A percentile compares a stretch with the other conserved stretches of the same genome.
Conservation (phyloP, 2,329 filamentous ascomycete species). For the Lasiodiplodia hormozganensis region DNA sequence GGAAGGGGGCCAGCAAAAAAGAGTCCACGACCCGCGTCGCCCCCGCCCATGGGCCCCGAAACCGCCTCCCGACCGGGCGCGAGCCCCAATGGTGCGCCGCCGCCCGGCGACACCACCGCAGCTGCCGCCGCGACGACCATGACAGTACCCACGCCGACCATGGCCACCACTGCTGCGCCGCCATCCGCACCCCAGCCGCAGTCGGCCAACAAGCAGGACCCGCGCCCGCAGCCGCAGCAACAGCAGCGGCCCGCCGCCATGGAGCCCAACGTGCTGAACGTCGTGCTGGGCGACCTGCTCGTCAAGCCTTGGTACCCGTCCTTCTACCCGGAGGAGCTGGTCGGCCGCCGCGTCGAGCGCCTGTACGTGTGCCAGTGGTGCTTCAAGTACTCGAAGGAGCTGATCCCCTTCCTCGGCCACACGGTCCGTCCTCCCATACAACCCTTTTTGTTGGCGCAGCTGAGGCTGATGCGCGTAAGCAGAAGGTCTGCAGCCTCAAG, state of each 20-base stretch:
- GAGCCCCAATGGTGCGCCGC: constrained; percentile 24
- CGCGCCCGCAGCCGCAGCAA: not conserved
- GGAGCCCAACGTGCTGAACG: constrained; percentile 83
- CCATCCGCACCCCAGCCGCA: not conserved
- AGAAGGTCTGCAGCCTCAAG: constrained; percentile 54
- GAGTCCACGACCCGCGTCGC: constrained; percentile 15
- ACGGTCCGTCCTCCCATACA: constrained; percentile 41
- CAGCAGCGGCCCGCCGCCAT: constrained; percentile 31
- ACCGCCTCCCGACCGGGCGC: constrained; percentile 10
- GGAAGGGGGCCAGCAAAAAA: too few species aligned
- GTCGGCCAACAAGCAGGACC: not conserved
- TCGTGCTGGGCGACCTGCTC: constrained; percentile 81
- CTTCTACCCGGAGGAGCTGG: constrained; percentile 76
- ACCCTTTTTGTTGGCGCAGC: not conserved
- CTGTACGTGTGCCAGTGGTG: constrained; percentile 91
- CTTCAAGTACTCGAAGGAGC: constrained; percentile 83
- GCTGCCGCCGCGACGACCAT: not conserved
- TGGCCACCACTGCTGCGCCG: not conserved
- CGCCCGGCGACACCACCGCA: not conserved
- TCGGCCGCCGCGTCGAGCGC: constrained; percentile 53
- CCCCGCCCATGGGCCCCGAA: constrained; percentile 26
- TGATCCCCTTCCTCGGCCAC: constrained; percentile 57
- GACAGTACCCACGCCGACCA: constrained; percentile 15
- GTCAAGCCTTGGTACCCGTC: constrained; percentile 94
- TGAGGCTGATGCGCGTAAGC: constrained; percentile 8